Conservation (phyloP, 2,329 filamentous ascomycete species). For the Onygenales sp. region DNA sequence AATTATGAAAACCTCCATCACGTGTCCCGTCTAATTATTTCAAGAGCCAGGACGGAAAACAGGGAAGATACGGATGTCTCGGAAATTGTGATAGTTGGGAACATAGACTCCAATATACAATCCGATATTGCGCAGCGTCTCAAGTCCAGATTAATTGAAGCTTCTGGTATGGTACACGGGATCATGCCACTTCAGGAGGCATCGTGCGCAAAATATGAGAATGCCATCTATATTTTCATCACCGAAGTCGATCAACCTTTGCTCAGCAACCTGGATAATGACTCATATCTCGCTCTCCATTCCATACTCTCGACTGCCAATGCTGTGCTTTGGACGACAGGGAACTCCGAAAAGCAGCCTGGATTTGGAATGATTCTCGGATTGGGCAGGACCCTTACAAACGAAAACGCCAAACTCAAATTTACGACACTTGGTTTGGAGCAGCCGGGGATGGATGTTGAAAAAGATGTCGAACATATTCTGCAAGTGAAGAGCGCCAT, state of each 20-base stretch:
- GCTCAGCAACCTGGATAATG: conserved; percentile 10
- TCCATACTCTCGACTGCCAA: conserved; percentile 15
- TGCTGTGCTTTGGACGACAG: conserved; percentile 25
- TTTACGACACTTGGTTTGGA: not conserved
- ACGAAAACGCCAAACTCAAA: conserved; percentile 4
- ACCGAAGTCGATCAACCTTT: conserved; percentile 11
- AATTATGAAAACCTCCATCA: conserved; percentile 4
- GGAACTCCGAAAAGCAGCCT: not conserved
- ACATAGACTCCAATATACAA: not conserved
- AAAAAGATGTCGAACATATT: not conserved
- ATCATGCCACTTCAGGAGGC: not conserved
- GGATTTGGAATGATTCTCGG: conserved; percentile 4
- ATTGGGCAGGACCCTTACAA: conserved; percentile 9
- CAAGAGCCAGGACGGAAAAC: conserved; percentile 4
- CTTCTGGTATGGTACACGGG: not conserved
- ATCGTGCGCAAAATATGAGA: not conserved
- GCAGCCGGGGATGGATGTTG: not conserved
- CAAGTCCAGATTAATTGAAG: not conserved
- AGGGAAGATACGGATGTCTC: conserved; percentile 6
- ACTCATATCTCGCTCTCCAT: conserved; percentile 15
- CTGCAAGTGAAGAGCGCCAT: conserved; percentile 5
- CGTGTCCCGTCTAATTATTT: conserved; percentile 7
- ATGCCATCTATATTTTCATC: conserved; percentile 8
- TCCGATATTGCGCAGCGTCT: not conserved
- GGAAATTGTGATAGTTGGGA: not conserved